Base-by-base conservation (phyloP, 371 early-diverging fungal genomes). In the Syncephalastrum monosporum region DNA sequence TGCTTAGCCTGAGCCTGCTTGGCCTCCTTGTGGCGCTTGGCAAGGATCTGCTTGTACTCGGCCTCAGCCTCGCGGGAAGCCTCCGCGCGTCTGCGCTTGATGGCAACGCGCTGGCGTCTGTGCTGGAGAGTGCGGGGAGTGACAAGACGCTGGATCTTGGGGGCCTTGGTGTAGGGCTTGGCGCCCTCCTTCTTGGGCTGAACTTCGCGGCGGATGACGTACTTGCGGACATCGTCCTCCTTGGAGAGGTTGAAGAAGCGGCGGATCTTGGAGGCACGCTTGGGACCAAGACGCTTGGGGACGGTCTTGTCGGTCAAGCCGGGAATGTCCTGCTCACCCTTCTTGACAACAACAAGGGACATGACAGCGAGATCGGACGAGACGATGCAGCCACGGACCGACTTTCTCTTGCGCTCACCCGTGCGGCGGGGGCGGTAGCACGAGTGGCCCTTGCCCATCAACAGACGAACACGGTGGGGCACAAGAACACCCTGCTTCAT, bases 351-450 rank as follows among this genome's bases (percentile, higher is more conserved):
- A 74, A 91, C 90, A 59, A 99, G 83, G 66, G 96, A 92, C 59
- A 99, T 82, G 59, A 93, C 99, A 45, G 97, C 73, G 61, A 97
- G 90, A 79, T 99, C 99, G 67, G 90, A 80, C 56, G 88, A 96
- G 68, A 99, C 97, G 69, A 99, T 98, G 85, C 97, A 97, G 72
- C 99, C 99, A 63, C 99, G 93, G 69, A 99, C 98, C 45, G 94
- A 94, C 88, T 99, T 99, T 79, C 99, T 88, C 90, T 95, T 95
- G 78, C 99, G 96, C 83, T 97, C 97, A 79, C 99, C 99, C 50
- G 89, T 87, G 71, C 97, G 92, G 74, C 97, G 95, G 65, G 94
- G 92, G 75, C 98, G 93, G 90, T 95, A 99, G 88, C 99, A 99
- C 65, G 94, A 95, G 93, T 98, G 97, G 63, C 99, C 99, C 85